Evolutionary conservation across 176 grass and related monocot genomes (phyloP).

Genomic region (Guadua angustifolia): DNA sequence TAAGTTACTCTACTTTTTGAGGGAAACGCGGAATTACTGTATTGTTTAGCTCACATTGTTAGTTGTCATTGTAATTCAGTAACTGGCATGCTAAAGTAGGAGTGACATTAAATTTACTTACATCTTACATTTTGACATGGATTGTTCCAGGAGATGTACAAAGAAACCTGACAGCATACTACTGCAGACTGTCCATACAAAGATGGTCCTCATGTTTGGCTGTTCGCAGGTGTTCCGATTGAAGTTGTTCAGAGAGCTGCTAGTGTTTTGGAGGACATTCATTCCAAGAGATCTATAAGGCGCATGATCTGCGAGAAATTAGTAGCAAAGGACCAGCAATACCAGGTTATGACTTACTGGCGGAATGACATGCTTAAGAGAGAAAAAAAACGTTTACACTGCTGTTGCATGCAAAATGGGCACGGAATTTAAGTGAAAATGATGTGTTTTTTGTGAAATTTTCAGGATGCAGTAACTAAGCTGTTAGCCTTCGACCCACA

Average conservation of each 20-base stretch:
- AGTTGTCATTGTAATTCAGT: too few species aligned
- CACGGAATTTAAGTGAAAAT: not conserved
- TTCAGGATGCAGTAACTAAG: slow-evolving; percentile 70
- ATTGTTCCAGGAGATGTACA: too few species aligned
- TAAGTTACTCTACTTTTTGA: too few species aligned
- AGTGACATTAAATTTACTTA: too few species aligned
- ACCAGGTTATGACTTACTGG: slow-evolving; percentile 60
- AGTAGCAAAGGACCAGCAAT: slow-evolving; percentile 67
- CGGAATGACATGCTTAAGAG: not conserved
- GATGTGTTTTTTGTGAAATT: slow-evolving; percentile 21
- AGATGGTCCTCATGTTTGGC: slow-evolving; percentile 38
- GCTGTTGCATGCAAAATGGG: slow-evolving; percentile 5
- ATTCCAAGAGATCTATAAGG: slow-evolving; percentile 58
- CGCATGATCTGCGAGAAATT: slow-evolving; percentile 62
- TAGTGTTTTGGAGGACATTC: slow-evolving; percentile 66
- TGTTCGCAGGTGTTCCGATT: slow-evolving; percentile 60
- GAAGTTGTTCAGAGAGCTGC: slow-evolving; percentile 75
- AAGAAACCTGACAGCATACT: too few species aligned
- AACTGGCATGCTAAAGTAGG: too few species aligned
- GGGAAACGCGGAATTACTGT: too few species aligned
- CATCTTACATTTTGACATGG: too few species aligned
- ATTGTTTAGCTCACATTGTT: too few species aligned
- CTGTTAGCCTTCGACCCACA: slow-evolving; percentile 68
- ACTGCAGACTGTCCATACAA: not conserved
- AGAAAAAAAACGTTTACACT: slow-evolving; percentile 38